Evolutionary conservation across 352 stramenopile species (phyloP).

Genomic region (Albugo laibachii): DNA sequence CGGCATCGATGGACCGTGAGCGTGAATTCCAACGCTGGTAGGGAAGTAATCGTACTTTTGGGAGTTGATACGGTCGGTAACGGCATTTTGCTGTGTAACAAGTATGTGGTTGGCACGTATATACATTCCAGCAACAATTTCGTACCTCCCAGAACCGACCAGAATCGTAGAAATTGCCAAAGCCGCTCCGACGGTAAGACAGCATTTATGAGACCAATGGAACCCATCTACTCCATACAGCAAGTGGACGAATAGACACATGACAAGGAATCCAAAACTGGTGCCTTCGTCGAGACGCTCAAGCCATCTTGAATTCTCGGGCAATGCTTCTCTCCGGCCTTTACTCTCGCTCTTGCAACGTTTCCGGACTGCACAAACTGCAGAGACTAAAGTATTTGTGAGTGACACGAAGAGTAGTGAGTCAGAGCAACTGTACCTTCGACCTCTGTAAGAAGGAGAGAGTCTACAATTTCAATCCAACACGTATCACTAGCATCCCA

Average conservation of each 20-base stretch:
- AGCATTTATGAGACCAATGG: constrained; percentile 75
- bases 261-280: constrained; percentile 60
- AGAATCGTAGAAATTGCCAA: constrained; percentile 69
- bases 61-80: constrained; percentile 18
- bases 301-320: constrained; percentile 22
- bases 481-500: constrained; percentile 55
- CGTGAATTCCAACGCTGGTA: constrained; percentile 59
- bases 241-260: constrained; percentile 69
- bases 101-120: constrained; percentile 4
- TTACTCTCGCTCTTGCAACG: constrained; percentile 10
- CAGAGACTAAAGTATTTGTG: constrained; percentile 20
- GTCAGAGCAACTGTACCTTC: constrained; percentile 15
- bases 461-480: constrained; percentile 59
- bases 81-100: constrained; percentile 9
- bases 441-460: constrained; percentile 42
- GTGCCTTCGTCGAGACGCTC: constrained; percentile 57
- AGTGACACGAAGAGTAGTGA: neutral
- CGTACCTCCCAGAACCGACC: constrained; percentile 26
- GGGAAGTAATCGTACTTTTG: constrained; percentile 22
- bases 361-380: constrained; percentile 50
- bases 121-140: neutral
- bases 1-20: constrained; percentile 61
- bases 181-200: constrained; percentile 51
- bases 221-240: constrained; percentile 69
- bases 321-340: constrained; percentile 15